Evolutionary conservation across 108 stramenopile species (phyloP).

Genomic region (Nitzschia sp.): DNA sequence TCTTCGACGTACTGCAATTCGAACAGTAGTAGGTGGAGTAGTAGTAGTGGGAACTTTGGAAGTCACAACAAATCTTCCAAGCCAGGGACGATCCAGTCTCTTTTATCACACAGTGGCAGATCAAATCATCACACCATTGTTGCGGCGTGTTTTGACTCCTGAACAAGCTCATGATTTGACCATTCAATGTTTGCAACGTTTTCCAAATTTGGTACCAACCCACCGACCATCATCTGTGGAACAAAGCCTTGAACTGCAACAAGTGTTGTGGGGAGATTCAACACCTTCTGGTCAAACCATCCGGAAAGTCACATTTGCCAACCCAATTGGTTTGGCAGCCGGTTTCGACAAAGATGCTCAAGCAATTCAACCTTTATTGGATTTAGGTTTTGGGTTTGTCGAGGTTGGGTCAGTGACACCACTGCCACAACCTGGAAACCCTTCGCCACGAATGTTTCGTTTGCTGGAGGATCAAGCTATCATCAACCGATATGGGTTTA

Average conservation of each 20-base stretch:
- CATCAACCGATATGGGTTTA: constrained; percentile 96
- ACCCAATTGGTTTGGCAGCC: constrained; percentile 91
- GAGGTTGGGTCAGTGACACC: constrained; percentile 93
- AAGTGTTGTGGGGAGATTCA: constrained; percentile 6
- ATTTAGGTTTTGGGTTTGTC: constrained; percentile 86
- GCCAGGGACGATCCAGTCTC: constrained; percentile 67
- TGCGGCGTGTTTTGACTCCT: constrained; percentile 54
- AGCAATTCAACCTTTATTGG: constrained; percentile 71
- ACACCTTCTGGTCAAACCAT: constrained; percentile 7
- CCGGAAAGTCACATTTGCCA: constrained; percentile 44
- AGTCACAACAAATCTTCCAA: constrained; percentile 72
- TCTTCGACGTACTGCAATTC: constrained; percentile 19
- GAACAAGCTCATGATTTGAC: constrained; percentile 61
- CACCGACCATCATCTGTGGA: constrained; percentile 46
- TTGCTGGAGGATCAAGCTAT: constrained; percentile 85
- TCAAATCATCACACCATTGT: constrained; percentile 52
- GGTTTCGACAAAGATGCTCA: constrained; percentile 95
- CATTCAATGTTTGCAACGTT: constrained; percentile 38
- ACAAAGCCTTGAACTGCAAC: constrained; percentile 26
- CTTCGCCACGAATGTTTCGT: constrained; percentile 94
- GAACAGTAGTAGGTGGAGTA: constrained; percentile 22
- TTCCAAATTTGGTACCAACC: constrained; percentile 47
- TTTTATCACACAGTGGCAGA: constrained; percentile 71
- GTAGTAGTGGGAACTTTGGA: constrained; percentile 49
- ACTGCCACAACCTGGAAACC: constrained; percentile 89